These are phyloP conservation scores for Globisporangium splendens DNA, from an alignment of 352 stramenopile genomes.

Conservation along the genomic window DNA sequence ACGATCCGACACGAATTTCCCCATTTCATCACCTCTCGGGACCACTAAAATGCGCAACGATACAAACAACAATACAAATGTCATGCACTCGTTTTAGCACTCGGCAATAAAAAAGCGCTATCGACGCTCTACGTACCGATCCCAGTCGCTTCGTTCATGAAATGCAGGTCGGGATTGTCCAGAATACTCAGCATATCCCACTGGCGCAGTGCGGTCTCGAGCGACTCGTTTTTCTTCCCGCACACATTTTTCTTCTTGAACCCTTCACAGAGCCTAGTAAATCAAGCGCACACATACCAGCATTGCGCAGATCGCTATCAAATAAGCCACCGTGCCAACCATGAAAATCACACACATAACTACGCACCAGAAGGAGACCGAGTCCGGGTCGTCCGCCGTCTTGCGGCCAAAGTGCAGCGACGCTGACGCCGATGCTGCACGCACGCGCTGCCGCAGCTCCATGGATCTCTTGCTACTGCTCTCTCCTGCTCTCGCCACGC, in stretches of 20 bases:
- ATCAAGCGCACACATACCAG: constrained; percentile 1
- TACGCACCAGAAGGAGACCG: constrained; percentile 60
- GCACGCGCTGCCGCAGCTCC: constrained; percentile 45
- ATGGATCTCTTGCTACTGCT: constrained; percentile 17
- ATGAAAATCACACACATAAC: not conserved
- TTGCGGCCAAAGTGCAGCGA: constrained; percentile 54
- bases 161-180: constrained; percentile 40
- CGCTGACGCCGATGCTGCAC: constrained; percentile 39
- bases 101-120: not conserved
- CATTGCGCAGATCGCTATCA: not conserved
- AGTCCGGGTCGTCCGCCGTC: constrained; percentile 32
- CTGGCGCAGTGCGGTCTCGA: constrained; percentile 34
- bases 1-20: constrained; percentile 55
- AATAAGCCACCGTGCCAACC: too few species aligned
- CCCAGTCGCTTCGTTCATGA: constrained; percentile 77
- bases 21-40: constrained; percentile 47
- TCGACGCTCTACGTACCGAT: constrained; percentile 17
- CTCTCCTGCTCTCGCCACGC: too few species aligned
- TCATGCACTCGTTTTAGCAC: too few species aligned
- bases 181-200: constrained; percentile 47
- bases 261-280: constrained; percentile 60
- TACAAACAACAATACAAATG: not conserved
- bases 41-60: constrained; percentile 30
- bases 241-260: constrained; percentile 63
- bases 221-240: constrained; percentile 38